Evolutionary conservation across 495 filamentous ascomycete species (phyloP), one percentile per base, ranked within the genome.

Genomic region (Penicillium egyptiacum): DNA sequence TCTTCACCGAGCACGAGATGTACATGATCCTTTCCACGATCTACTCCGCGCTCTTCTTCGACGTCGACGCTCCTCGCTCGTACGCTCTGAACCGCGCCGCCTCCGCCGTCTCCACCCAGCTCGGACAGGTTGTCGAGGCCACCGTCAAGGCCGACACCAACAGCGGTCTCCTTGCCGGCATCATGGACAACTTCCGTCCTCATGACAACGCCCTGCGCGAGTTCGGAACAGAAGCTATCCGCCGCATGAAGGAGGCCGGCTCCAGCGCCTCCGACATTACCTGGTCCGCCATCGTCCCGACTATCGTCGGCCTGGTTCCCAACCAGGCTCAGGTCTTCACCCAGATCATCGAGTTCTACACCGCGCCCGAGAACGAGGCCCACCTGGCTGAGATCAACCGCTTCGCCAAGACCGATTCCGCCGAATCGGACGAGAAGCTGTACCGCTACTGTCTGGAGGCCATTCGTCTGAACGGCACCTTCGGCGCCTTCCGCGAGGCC

Each of bases 1-100:
- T 90, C 33, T 92, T 91, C 73, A 88, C 84, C 8, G 87, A 89
- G 61, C 83, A 92, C 37, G 89, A 94, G 71, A 72, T 94, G 56
- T 92, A 91, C 70, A 84, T 82, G 70, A 82, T 86, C n/a, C 73
- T 95, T 7, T 79, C 88, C 1, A 77, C 86, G 26, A 79, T 92
- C 53, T 91, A 84, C 64, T 70, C 69, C 23, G 76, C 74, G 57
- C 71, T 83, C 30, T 84, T 83, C 73, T 80, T 81, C 59, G 82
- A 85, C 48, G 56, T 80, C 1, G 83, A 86, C 37, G 65, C 74
- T 7, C 69, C 75, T 53, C 79, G 79, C 50, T 81, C 80, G 0
- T 83, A 78, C 63, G 65, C 76, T 16, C 73, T 92, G 47, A 78
- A 83, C 44, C 78, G 85, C 45, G 86, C 85, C 2, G 81, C 88